Evolutionary conservation across 768 basidiomycete species (phyloP).

Genomic region (Suillus hirtellus): DNA sequence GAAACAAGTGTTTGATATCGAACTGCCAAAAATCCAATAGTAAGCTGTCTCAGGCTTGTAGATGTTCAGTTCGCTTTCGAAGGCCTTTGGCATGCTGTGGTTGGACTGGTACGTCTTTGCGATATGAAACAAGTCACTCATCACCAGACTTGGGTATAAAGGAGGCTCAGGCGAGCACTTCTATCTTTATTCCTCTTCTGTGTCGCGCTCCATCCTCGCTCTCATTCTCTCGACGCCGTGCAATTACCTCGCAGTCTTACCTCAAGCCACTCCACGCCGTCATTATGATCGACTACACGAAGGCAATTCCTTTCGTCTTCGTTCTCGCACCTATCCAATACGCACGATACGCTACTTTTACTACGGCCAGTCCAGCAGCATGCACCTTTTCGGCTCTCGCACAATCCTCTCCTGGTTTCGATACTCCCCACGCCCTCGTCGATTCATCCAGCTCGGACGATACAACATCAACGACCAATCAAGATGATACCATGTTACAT

Average conservation of each 20-base stretch:
- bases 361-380: neutral
- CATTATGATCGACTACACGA: neutral
- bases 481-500: neutral
- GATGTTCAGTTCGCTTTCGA: neutral
- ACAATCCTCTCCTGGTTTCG: neutral
- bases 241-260: neutral
- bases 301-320: neutral
- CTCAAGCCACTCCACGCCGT: neutral
- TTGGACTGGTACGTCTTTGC: neutral
- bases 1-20: neutral
- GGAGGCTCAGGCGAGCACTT: neutral
- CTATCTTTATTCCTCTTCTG: neutral
- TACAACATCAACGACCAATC: neutral
- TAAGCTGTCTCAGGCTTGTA: neutral
- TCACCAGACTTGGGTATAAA: neutral
- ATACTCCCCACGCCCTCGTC: neutral
- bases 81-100: neutral
- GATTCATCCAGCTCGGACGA: neutral
- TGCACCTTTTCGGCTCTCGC: neutral
- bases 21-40: neutral
- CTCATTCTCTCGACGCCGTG: neutral
- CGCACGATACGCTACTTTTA: neutral
- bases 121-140: neutral
- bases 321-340: neutral
- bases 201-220: neutral